Percentiles rank a stretch among this genome's conserved stretches.
Conservation (phyloP, 257 asterid genomes). For the Scutellaria baicalensis region DNA sequence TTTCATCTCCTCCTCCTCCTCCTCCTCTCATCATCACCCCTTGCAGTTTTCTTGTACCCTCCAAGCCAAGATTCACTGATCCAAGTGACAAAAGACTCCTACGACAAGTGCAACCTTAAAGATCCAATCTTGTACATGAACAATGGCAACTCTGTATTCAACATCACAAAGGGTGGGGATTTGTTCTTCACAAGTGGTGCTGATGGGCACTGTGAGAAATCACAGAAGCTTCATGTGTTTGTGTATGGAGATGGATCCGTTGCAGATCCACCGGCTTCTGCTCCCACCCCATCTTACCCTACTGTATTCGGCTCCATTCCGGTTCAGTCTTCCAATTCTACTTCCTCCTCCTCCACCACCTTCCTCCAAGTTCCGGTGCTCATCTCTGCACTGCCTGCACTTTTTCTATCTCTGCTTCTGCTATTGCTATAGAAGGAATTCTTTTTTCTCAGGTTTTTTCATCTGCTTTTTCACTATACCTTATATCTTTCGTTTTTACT, state of each 20-base stretch:
- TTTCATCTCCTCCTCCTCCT: too few relatives aligned
- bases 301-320: constrained; percentile 70
- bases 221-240: constrained; percentile 60
- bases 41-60: constrained; percentile 90
- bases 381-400: constrained; percentile 21
- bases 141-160: constrained; percentile 77
- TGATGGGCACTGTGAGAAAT: constrained; percentile 55
- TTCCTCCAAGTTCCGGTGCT: constrained; percentile 16
- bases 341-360: constrained; percentile 24
- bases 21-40: too few relatives aligned
- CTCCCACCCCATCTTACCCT: constrained; percentile 73
- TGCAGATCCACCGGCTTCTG: constrained; percentile 38
- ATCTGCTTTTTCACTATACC: background rate
- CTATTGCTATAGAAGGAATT: background rate
- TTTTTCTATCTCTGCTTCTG: constrained; percentile 7
- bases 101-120: constrained; percentile 57
- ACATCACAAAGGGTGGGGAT: constrained; percentile 49
- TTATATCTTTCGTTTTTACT: background rate
- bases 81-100: constrained; percentile 56
- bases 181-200: constrained; percentile 78
- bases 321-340: constrained; percentile 21
- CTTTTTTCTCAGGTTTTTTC: background rate
- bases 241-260: constrained; percentile 56
- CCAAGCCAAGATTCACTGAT: constrained; percentile 92
- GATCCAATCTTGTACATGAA: constrained; percentile 72